phyloP scores from a whole-genome alignment of 2,329 filamentous ascomycete genomes.

The Truncatella angustata region DNA sequence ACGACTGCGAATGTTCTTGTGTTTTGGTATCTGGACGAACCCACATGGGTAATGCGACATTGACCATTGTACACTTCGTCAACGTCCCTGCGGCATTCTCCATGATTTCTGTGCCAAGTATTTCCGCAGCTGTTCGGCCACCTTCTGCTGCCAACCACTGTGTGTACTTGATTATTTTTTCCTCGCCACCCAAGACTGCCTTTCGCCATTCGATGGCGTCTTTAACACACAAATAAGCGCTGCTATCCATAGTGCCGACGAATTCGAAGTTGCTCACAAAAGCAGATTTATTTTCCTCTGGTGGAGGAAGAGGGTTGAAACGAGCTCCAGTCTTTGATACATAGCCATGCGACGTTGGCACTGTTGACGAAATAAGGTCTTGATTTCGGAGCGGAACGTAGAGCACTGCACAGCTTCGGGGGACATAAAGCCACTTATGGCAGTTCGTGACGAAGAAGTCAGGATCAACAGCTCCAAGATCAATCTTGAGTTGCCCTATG shows the following conservation, averaged over 20 bases:
- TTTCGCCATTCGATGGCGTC: slow-evolving; percentile 70
- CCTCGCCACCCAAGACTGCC: slow-evolving; percentile 71
- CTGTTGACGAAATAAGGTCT: slow-evolving; percentile 65
- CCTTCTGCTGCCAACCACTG: slow-evolving; percentile 62
- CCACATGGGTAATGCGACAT: slow-evolving; percentile 63
- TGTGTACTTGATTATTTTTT: slow-evolving; percentile 63
- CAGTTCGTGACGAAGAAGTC: slow-evolving; percentile 88
- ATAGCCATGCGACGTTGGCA: slow-evolving; percentile 83
- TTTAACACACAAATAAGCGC: slow-evolving; percentile 69
- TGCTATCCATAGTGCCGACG: slow-evolving; percentile 71
- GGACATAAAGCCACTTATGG: slow-evolving; percentile 87
- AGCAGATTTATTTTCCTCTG: slow-evolving; percentile 42
- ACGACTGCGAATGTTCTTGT: slow-evolving; percentile 12
- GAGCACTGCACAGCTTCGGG: slow-evolving; percentile 77
- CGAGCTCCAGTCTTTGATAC: slow-evolving; percentile 39
- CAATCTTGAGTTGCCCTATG: slow-evolving; percentile 72
- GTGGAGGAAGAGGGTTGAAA: slow-evolving; percentile 40
- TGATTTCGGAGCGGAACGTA: slow-evolving; percentile 79
- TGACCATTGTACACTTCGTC: slow-evolving; percentile 67
- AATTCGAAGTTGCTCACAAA: slow-evolving; percentile 76
- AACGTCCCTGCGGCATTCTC: slow-evolving; percentile 63
- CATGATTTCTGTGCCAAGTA: slow-evolving; percentile 69
- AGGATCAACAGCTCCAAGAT: slow-evolving; percentile 65
- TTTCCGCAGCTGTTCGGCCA: slow-evolving; percentile 56
- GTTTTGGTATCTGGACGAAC: slow-evolving; percentile 5